Base-by-base conservation (phyloP, 2,329 filamentous ascomycete species). In the Cladosporium oxysporum region DNA sequence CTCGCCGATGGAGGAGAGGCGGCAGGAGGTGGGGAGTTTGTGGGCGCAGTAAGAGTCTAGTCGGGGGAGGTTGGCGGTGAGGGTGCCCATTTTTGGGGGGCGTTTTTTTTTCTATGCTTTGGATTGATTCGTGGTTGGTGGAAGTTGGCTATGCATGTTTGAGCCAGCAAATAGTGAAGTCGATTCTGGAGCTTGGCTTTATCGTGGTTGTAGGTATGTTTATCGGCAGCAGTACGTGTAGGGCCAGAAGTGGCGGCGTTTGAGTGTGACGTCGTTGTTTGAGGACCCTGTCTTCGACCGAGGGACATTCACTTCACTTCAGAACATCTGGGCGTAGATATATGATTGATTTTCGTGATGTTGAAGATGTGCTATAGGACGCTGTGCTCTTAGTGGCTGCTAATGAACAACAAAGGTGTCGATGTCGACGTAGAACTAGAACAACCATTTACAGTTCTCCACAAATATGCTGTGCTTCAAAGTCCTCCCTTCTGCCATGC, bases 1-100 rank as follows among this genome's bases (percentile, higher is more conserved):
- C 33, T 68, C 53, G 1, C 69, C 71, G 50, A 75, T 73, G 7
- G 73, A 75, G 10, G 72, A 69, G 28, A 75, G 68, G 23, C 72
- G 71, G 64, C 73, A 75, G 16, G 71, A 73, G 3, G 73, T 73
- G 3, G 73, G 73, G 7, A 75, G 65, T 58, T 75, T 75, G 66
- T 75, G 73, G 16, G 70, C 72, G 66, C 73, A 75, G 60, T 73
- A 70, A 23, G 65, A 64, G 11, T 70, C 67, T 28, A 75, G 67
- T 14, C 72, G 71, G 18, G 66, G 64, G 26, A 65, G 44, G 47
- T 64, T 64, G 29, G 69, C 73, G 37, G 73, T 73, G 53, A 75
- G 65, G 11, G 73, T 75, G 31, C 73, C 73, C 73, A 75, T 75
- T 37, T 41, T 55, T n/a, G 18, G 14, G 28, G 10, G 23, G 3